Conservation (phyloP, 768 basidiomycete genomes). For the Dentipellis fragilis region DNA sequence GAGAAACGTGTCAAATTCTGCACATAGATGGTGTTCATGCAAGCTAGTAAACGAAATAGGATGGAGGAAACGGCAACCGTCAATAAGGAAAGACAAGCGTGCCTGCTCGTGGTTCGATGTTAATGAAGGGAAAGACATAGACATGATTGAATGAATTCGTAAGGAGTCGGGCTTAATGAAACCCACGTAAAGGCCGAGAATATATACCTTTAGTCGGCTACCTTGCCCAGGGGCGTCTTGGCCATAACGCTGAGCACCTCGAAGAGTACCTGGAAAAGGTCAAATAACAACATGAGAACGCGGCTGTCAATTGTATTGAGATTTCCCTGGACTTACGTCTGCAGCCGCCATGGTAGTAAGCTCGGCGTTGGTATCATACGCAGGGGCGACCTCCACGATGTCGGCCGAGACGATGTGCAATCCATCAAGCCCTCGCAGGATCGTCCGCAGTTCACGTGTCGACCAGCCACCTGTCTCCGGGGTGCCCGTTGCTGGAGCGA, state of each 20-base stretch:
- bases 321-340: constrained; percentile 38
- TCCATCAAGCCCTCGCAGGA: constrained; percentile 67
- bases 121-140: too few relatives aligned
- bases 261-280: constrained; percentile 44
- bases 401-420: constrained; percentile 73
- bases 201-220: constrained; percentile 3
- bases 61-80: too few relatives aligned
- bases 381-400: constrained; percentile 79
- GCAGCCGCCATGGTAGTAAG: constrained; percentile 56
- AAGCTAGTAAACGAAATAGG: too few relatives aligned
- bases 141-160: too few relatives aligned
- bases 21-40: too few relatives aligned
- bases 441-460: constrained; percentile 69
- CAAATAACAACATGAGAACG: background rate
- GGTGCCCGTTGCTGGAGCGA: constrained; percentile 78
- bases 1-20: too few relatives aligned
- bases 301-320: constrained; percentile 21
- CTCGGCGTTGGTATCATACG: constrained; percentile 63
- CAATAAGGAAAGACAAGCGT: too few relatives aligned
- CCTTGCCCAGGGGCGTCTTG: constrained; percentile 66
- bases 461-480: constrained; percentile 84
- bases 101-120: too few relatives aligned
- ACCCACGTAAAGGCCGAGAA: too few relatives aligned
- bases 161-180: too few relatives aligned
- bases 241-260: constrained; percentile 74